Evolutionary conservation across 2,329 filamentous ascomycete genomes (phyloP).

Genomic region (Colletotrichum lini): DNA sequence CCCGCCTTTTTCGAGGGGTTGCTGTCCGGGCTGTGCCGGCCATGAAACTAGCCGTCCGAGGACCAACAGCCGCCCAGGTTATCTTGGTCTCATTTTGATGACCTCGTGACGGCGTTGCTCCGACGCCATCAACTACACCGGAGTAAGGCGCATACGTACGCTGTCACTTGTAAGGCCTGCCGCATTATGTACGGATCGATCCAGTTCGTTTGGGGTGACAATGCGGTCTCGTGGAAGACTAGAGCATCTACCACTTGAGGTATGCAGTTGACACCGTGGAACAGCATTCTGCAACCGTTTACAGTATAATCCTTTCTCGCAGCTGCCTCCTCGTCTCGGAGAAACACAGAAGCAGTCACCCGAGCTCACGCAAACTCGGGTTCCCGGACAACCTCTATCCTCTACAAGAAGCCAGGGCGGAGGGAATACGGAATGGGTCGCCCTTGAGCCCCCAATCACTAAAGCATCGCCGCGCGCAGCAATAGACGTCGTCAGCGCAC

Average conservation of each 20-base stretch:
- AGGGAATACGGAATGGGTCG: neutral
- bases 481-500: constrained; percentile 18
- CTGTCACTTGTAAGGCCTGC: neutral
- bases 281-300: neutral
- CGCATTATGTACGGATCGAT: neutral
- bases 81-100: neutral
- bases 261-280: neutral
- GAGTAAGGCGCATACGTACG: too few species aligned
- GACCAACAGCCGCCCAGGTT: neutral
- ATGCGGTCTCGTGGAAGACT: neutral
- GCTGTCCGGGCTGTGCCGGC: neutral
- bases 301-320: neutral
- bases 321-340: neutral
- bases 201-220: neutral
- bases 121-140: too few species aligned
- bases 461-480: constrained; percentile 1
- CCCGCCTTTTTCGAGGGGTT: neutral
- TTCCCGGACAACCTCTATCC: neutral
- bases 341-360: neutral
- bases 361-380: neutral
- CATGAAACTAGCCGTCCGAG: neutral
- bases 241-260: too few species aligned
- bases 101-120: neutral
- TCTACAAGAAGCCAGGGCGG: neutral
- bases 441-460: neutral